Conservation (phyloP, 768 basidiomycete species). For the Psilocybe cubensis region DNA sequence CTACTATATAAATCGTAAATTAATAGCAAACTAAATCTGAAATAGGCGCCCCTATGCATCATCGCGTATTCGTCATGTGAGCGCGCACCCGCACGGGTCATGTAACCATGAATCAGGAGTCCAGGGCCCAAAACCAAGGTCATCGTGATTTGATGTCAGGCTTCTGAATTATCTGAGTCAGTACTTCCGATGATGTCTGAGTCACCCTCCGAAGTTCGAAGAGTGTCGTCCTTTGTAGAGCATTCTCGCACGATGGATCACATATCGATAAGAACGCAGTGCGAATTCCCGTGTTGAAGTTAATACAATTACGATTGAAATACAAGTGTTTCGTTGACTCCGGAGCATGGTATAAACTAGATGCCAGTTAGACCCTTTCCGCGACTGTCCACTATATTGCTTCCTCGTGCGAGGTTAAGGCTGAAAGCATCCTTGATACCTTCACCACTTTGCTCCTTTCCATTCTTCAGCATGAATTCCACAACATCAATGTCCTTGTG, state of each 20-base stretch:
- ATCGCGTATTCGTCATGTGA: too few relatives aligned
- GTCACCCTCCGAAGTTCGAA: neutral
- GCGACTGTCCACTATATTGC: constrained; percentile 18
- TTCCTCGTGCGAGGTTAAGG: constrained; percentile 34
- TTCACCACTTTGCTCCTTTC: constrained; percentile 59
- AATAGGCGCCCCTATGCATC: too few relatives aligned
- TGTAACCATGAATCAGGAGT: too few relatives aligned
- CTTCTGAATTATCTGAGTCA: too few relatives aligned
- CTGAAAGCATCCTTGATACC: constrained; percentile 30
- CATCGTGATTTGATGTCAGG: too few relatives aligned
- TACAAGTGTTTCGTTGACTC: constrained; percentile 1
- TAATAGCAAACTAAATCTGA: too few relatives aligned
- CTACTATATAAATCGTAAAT: too few relatives aligned
- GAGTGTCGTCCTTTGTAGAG: neutral
- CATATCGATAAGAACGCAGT: neutral
- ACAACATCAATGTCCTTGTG: constrained; percentile 69
- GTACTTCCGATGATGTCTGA: neutral
- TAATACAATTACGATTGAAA: constrained; percentile 2
- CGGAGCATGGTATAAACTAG: neutral
- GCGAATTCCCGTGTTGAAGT: neutral
- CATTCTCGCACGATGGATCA: neutral
- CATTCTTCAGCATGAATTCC: constrained; percentile 60
- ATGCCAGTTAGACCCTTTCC: neutral
- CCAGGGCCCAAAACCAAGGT: too few relatives aligned
- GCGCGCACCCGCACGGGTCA: too few relatives aligned